Evolutionary conservation across 768 basidiomycete genomes (phyloP).

Genomic region (Auriscalpium orientale): DNA sequence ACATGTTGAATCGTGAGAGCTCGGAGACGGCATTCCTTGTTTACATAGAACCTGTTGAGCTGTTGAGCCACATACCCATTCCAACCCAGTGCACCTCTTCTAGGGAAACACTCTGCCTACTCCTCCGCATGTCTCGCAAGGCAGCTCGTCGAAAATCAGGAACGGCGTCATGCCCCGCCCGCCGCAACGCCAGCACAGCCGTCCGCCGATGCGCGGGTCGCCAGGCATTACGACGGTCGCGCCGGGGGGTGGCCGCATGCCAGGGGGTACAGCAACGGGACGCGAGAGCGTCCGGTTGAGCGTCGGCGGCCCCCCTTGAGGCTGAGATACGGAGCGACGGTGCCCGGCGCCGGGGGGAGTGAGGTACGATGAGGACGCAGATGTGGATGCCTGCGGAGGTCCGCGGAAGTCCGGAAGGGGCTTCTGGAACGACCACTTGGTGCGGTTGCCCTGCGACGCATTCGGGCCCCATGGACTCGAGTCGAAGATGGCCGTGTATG

Average conservation of each 20-base stretch:
- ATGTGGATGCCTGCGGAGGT: slow-evolving; percentile 4
- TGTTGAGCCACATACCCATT: no score
- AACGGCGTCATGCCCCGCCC: slow-evolving; percentile 48
- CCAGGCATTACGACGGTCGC: slow-evolving; percentile 50
- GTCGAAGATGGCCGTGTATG: slow-evolving; percentile 52
- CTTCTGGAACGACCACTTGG: slow-evolving; percentile 11
- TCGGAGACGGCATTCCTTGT: no score
- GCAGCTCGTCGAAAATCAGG: slow-evolving; percentile 45
- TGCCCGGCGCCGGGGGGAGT: no score
- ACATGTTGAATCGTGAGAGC: no score
- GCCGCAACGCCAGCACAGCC: slow-evolving; percentile 54
- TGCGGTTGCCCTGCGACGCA: neutral
- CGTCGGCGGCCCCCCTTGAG: neutral
- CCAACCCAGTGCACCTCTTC: neutral
- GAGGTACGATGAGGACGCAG: neutral
- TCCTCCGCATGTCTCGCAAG: slow-evolving; percentile 56
- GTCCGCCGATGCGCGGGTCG: slow-evolving; percentile 64
- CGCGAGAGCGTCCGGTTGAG: slow-evolving; percentile 14
- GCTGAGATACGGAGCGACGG: neutral
- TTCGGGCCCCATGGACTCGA: slow-evolving; percentile 38
- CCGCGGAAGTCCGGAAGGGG: slow-evolving; percentile 11
- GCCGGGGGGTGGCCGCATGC: slow-evolving; percentile 28
- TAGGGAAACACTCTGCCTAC: slow-evolving; percentile 37
- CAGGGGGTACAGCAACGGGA: slow-evolving; percentile 17
- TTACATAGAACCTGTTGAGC: no score